These are phyloP conservation scores for Candida arabinofermentans DNA, from an alignment of 805 yeast genomes.

Conservation along the genomic window DNA sequence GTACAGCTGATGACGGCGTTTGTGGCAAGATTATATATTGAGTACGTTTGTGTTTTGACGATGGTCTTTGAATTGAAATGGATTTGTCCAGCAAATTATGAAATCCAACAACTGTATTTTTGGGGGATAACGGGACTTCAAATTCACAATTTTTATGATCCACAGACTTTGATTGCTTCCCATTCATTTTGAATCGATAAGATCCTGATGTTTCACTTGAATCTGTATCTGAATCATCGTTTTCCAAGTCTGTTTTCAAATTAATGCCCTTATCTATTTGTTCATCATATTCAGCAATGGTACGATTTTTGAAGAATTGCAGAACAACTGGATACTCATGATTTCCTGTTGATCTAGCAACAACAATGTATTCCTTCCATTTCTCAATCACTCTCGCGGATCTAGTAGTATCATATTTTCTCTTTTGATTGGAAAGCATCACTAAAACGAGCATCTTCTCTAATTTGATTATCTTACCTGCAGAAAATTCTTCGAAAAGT, in stretches of 20 bases:
- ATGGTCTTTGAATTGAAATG: constrained; percentile 42
- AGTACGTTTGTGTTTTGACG: constrained; percentile 7
- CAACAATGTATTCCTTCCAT: constrained; percentile 79
- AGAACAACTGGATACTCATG: constrained; percentile 48
- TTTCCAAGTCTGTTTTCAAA: constrained; percentile 1
- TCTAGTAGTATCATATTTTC: constrained; percentile 34
- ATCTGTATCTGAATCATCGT: background rate
- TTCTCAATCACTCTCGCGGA: constrained; percentile 59
- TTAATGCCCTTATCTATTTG: constrained; percentile 11
- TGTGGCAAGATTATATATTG: constrained; percentile 53
- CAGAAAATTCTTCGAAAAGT: constrained; percentile 32
- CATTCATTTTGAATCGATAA: constrained; percentile 1
- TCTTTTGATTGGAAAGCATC: constrained; percentile 39
- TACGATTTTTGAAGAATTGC: constrained; percentile 55
- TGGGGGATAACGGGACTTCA: constrained; percentile 17
- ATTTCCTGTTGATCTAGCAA: constrained; percentile 60
- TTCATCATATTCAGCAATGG: constrained; percentile 23
- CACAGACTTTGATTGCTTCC: constrained; percentile 2
- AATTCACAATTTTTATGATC: constrained; percentile 11
- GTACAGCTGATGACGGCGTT: constrained; percentile 48
- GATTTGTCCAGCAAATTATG: constrained; percentile 72
- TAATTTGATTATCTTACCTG: constrained; percentile 61
- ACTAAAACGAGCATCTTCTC: constrained; percentile 62
- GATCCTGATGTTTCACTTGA: background rate
- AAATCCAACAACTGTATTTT: constrained; percentile 39